phyloP scores from a whole-genome alignment of 345 rosid species.

The Brassica nigra region DNA sequence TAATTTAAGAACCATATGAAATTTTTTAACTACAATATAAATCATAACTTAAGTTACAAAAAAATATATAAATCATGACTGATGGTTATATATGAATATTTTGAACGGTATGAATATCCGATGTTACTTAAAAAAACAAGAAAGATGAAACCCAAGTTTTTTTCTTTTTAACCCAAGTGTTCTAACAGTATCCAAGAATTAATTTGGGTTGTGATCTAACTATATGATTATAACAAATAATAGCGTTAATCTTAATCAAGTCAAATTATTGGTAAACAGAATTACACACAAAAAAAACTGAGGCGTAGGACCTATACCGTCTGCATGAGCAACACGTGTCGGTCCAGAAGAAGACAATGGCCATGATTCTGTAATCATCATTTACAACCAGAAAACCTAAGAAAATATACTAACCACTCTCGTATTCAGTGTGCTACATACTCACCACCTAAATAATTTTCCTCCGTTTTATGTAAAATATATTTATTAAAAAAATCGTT shows the following conservation, averaged over 20 bases:
- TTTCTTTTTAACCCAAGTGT: no score
- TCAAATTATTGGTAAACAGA: neutral
- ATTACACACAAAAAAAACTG: neutral
- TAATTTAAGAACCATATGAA: neutral
- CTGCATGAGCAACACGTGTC: conserved; percentile 39
- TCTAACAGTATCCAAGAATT: no score
- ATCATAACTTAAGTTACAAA: no score
- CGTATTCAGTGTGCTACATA: conserved; percentile 35
- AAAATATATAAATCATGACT: neutral
- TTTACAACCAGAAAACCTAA: conserved; percentile 59
- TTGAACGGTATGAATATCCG: neutral
- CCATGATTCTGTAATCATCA: conserved; percentile 39
- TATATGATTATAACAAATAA: neutral
- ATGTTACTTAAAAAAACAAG: neutral
- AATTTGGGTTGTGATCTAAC: no score
- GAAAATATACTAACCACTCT: conserved; percentile 48
- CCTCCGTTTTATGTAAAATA: no score
- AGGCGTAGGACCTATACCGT: neutral
- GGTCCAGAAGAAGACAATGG: conserved; percentile 35
- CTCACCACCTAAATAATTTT: neutral
- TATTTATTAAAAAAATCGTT: no score
- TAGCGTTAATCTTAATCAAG: neutral
- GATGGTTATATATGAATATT: neutral
- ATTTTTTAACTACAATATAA: neutral
- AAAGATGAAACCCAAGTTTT: no score